phyloP scores from a whole-genome alignment of 148 eudicot species.

The Beta vulgaris region DNA sequence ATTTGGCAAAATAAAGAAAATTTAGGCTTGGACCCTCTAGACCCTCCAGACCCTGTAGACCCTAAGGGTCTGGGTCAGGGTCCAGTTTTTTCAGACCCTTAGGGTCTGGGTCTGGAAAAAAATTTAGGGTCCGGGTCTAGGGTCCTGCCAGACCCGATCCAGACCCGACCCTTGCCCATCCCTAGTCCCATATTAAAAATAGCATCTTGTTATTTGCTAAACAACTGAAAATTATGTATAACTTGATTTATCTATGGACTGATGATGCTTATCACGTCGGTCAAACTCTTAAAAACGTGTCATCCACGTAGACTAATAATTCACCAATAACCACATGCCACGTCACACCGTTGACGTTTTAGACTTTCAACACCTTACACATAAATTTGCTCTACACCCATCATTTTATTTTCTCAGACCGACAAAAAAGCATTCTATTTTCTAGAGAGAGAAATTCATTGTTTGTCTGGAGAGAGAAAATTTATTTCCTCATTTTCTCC shows the following conservation, averaged over 20 bases:
- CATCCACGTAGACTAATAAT: constrained; percentile 14
- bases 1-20: too few species aligned
- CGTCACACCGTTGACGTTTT: constrained; percentile 27
- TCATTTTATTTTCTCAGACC: neutral
- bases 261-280: neutral
- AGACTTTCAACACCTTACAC: neutral
- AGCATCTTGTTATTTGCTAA: too few species aligned
- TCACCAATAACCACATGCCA: constrained; percentile 8
- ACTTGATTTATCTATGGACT: neutral
- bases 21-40: too few species aligned
- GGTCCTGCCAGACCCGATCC: too few species aligned
- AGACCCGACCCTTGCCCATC: too few species aligned
- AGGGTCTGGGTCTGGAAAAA: too few species aligned
- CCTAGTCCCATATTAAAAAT: too few species aligned
- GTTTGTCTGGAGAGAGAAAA: constrained; percentile 17
- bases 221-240: too few species aligned
- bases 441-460: neutral
- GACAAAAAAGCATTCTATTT: neutral
- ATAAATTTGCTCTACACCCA: neutral
- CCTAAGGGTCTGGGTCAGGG: too few species aligned
- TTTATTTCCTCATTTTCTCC: neutral
- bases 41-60: too few species aligned
- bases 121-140: too few species aligned
- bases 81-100: too few species aligned
- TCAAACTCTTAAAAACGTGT: constrained; percentile 1